Evolutionary conservation across 768 basidiomycete genomes (phyloP).

Genomic region (Amanita rubescens): DNA sequence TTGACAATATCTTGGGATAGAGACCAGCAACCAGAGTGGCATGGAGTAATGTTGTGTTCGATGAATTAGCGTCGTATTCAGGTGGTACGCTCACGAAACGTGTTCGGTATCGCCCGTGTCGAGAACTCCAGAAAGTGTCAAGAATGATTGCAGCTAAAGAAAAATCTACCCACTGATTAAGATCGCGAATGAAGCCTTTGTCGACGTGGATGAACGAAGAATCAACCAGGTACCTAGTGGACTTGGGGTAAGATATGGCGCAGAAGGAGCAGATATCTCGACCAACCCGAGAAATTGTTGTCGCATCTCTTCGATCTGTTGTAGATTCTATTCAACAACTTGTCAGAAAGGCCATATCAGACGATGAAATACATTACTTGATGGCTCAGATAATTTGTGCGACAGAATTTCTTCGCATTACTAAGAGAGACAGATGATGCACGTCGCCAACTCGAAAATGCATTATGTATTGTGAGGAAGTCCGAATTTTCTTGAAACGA

Average conservation of each 20-base stretch:
- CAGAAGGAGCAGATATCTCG: constrained; percentile 1
- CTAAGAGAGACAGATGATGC: constrained; percentile 52
- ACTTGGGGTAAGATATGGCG: neutral
- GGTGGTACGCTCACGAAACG: constrained; percentile 73
- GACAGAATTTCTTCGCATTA: constrained; percentile 69
- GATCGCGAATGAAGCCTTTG: constrained; percentile 53
- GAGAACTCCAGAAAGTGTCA: constrained; percentile 38
- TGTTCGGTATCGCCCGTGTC: constrained; percentile 65
- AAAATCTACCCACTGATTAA: constrained; percentile 47
- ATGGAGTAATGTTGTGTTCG: constrained; percentile 59
- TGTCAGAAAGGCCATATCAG: neutral
- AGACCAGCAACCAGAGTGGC: constrained; percentile 81
- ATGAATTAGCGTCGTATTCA: constrained; percentile 62
- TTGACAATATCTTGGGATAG: constrained; percentile 80
- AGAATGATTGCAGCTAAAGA: constrained; percentile 9
- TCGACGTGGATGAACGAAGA: constrained; percentile 76
- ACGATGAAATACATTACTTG: constrained; percentile 38
- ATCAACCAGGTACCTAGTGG: constrained; percentile 79
- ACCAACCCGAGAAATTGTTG: constrained; percentile 76
- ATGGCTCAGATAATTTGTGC: constrained; percentile 72
- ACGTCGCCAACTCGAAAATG: constrained; percentile 80
- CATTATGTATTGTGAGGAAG: constrained; percentile 89
- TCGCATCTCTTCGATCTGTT: constrained; percentile 93
- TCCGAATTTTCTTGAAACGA: constrained; percentile 79
- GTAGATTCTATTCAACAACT: constrained; percentile 56